Evolutionary conservation across 2,329 filamentous ascomycete species (phyloP).

Genomic region (Botrytis medusae): DNA sequence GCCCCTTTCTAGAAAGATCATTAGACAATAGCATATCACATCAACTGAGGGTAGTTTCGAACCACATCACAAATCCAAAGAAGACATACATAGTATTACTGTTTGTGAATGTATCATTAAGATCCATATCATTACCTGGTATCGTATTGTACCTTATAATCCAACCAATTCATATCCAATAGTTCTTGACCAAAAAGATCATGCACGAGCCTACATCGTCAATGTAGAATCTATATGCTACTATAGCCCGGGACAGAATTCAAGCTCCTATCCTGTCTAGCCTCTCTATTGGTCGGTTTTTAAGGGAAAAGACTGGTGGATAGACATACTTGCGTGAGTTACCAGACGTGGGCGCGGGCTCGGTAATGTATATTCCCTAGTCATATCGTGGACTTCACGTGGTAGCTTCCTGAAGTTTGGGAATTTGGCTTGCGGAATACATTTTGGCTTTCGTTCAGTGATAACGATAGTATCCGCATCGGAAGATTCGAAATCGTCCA

Average conservation of each 20-base stretch:
- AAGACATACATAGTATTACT: background rate
- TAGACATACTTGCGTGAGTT: too few relatives aligned
- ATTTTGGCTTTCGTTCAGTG: background rate
- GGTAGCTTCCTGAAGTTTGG: background rate
- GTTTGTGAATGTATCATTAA: background rate
- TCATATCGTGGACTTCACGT: background rate
- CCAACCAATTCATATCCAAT: background rate
- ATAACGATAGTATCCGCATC: background rate
- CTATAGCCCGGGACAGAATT: background rate
- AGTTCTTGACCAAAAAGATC: background rate
- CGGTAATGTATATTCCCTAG: background rate
- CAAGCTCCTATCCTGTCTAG: background rate
- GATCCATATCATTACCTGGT: background rate
- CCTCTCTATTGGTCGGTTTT: background rate
- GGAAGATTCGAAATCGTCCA: background rate
- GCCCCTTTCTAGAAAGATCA: background rate
- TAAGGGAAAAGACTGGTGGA: background rate
- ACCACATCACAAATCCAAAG: too few relatives aligned
- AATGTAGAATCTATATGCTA: background rate
- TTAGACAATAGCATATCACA: too few relatives aligned
- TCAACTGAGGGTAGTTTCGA: too few relatives aligned
- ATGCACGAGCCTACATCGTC: background rate
- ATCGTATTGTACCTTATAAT: background rate
- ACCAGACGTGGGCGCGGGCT: background rate
- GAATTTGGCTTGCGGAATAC: background rate